Conservation (phyloP, 768 basidiomycete genomes). For the Coprinopsis strossmayeri region DNA sequence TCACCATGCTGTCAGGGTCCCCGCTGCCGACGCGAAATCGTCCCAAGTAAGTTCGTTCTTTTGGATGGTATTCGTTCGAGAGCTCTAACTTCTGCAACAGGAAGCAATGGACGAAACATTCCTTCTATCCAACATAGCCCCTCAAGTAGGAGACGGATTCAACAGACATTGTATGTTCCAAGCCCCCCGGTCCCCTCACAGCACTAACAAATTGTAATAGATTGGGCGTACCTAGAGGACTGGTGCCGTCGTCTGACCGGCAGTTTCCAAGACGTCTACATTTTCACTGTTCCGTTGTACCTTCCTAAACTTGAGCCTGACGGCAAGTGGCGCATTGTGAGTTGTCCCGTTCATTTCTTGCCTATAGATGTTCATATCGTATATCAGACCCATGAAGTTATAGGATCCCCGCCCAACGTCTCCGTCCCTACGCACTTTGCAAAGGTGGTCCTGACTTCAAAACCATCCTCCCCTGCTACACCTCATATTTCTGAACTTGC, state of each 20-base stretch:
- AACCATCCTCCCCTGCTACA: conserved; percentile 65
- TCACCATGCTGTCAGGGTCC: conserved; percentile 53
- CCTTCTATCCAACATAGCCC: conserved; percentile 90
- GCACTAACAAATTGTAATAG: conserved; percentile 29
- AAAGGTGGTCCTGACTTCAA: conserved; percentile 82
- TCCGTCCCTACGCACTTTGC: conserved; percentile 98
- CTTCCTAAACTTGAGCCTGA: conserved; percentile 80
- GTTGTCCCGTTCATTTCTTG: conserved; percentile 22
- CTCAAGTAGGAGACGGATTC: conserved; percentile 96
- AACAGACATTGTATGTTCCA: conserved; percentile 82
- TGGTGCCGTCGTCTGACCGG: conserved; percentile 89
- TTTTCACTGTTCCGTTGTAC: conserved; percentile 97
- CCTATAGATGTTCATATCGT: not conserved
- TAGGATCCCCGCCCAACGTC: conserved; percentile 85
- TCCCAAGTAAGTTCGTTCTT: conserved; percentile 52
- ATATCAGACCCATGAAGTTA: conserved; percentile 83
- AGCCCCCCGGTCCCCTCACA: not conserved
- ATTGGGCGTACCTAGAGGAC: conserved; percentile 95
- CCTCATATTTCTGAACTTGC: conserved; percentile 71
- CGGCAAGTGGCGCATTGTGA: conserved; percentile 92
- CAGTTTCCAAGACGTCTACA: conserved; percentile 90
- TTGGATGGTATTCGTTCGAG: not conserved
- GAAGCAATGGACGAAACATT: conserved; percentile 97
- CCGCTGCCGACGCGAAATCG: conserved; percentile 90
- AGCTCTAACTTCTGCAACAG: conserved; percentile 25